phyloP scores from a whole-genome alignment of 2,329 filamentous ascomycete genomes.

The Penicillium psychrosexuale region DNA sequence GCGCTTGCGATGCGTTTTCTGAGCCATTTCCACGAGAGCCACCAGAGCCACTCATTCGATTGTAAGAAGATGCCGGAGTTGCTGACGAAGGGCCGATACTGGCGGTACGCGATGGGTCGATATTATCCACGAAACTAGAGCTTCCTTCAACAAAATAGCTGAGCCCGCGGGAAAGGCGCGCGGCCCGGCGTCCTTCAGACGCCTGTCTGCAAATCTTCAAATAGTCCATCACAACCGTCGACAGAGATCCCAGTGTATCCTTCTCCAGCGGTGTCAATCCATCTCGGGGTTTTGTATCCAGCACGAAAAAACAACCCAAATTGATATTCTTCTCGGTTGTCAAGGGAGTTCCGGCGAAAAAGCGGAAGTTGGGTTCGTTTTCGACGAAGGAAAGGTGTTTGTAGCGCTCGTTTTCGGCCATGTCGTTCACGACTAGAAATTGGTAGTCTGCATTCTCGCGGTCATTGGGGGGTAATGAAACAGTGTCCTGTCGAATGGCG shows the following conservation, averaged over 20 bases:
- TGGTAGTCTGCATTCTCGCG: conserved; percentile 23
- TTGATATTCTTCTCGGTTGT: conserved; percentile 55
- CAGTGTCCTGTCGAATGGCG: conserved; percentile 30
- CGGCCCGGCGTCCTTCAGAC: conserved; percentile 52
- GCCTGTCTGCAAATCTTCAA: conserved; percentile 55
- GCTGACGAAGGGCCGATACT: conserved; percentile 18
- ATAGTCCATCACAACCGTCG: conserved; percentile 58
- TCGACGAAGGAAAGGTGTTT: conserved; percentile 37
- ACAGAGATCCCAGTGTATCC: conserved; percentile 57
- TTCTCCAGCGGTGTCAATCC: conserved; percentile 42
- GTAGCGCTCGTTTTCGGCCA: conserved; percentile 39
- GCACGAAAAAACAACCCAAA: conserved; percentile 60
- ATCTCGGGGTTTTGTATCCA: conserved; percentile 55
- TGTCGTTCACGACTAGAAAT: conserved; percentile 39
- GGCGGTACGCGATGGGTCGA: conserved; percentile 22
- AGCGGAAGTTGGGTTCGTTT: conserved; percentile 39
- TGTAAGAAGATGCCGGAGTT: conserved; percentile 23
- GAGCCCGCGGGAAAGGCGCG: conserved; percentile 55
- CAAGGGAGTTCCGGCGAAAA: conserved; percentile 62
- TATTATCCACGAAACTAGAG: conserved; percentile 38
- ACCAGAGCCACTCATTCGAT: conserved; percentile 22
- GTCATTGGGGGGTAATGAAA: conserved; percentile 30
- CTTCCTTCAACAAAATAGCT: conserved; percentile 55
- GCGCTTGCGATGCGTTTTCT: conserved; percentile 18
- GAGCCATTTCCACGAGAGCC: conserved; percentile 23